Conservation (phyloP, 345 rosid genomes). For the Turnera subulata region DNA sequence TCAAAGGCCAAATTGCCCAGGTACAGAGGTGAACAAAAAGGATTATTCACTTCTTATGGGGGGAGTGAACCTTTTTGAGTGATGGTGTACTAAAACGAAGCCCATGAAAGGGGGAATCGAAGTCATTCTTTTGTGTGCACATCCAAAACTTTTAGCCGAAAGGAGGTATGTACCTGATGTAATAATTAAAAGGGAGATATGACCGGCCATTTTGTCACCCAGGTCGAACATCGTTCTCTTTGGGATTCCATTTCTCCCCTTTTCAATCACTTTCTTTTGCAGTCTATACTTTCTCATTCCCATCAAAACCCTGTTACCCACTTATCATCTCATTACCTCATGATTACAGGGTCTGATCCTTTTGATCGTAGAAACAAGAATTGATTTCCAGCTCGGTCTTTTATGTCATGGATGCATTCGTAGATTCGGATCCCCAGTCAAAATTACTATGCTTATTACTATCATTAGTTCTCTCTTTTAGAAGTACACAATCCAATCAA, state of each 20-base stretch:
- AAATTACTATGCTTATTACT: not conserved
- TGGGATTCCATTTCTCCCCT: not conserved
- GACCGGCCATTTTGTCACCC: not conserved
- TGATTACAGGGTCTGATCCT: not conserved
- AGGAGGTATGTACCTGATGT: not conserved
- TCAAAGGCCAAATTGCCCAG: not conserved
- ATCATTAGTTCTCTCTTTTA: too few species aligned
- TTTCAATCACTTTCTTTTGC: not conserved
- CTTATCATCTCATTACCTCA: too few species aligned
- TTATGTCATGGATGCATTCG: not conserved
- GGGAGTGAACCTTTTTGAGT: not conserved
- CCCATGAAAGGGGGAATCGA: too few species aligned
- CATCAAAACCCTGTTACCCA: too few species aligned
- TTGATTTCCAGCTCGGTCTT: not conserved
- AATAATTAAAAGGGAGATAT: not conserved
- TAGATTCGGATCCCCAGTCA: not conserved
- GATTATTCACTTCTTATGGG: not conserved
- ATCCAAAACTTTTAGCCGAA: slow-evolving; percentile 20
- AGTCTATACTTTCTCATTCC: not conserved
- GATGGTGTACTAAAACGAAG: not conserved
- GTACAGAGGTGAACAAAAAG: too few species aligned
- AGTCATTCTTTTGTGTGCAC: too few species aligned
- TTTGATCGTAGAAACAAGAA: not conserved
- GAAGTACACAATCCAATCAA: not conserved
- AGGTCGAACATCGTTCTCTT: not conserved